Base-by-base conservation (phyloP, 2,329 filamentous ascomycete genomes). In the Ploettnerulaceae sp. region DNA sequence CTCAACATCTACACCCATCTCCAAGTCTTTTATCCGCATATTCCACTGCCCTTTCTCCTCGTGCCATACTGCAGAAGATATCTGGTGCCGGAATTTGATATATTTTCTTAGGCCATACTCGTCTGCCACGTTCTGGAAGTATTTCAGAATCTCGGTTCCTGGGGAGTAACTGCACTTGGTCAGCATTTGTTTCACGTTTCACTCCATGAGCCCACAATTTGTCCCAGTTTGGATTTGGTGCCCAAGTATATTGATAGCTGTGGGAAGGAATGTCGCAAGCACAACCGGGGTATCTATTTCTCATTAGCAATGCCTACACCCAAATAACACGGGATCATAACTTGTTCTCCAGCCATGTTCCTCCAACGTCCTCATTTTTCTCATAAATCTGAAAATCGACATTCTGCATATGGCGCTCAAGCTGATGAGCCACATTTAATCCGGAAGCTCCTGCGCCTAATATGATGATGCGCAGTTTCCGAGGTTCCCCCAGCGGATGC, bases 181-280 rank as follows among this genome's bases (percentile, higher is more conserved):
- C 11, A 26, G 36, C 7, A 22, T 17, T 3, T 17, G 20, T 28
- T 17, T n/a, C 4, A 2, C 11, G 4, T 17, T 15, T 9, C 8
- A 3, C n/a, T 17, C 7, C 5, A 17, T 35, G 20, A 18, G 31
- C 21, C 18, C 4, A 21, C 4, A 81, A 72, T 53, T 84, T 77
- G 0, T 73, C 74, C 84, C 84, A 89, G 52, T 84, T 71, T 0
- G 73, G 76, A 48, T 86, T 87, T 1, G 82, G 81, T 9, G 73
- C 71, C 60, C 86, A 87, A 0, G 78, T 79, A 6, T 76, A 76
- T 58, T 86, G 82, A 57, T 88, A 88, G 21, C 81, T 79, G 67
- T 51, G 67, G 58, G 66, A 12, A 52, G 49, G 53, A 38, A 44
- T 40, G 53, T 56, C 43, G 37, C 53, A 60, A 25, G 53, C 51